These are phyloP conservation scores for Croton laevigatus DNA, from an alignment of 441 rosid species.

Conservation along the genomic window DNA sequence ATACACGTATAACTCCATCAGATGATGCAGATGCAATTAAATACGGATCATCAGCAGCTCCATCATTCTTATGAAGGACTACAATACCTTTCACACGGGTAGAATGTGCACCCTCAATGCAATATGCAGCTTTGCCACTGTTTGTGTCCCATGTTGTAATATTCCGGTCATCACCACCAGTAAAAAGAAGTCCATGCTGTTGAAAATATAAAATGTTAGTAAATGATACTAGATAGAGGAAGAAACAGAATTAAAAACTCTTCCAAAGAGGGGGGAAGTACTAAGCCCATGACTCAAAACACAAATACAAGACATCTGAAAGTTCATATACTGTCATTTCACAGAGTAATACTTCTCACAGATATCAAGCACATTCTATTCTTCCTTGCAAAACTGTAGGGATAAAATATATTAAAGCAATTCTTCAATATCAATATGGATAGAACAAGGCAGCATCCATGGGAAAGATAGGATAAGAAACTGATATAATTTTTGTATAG, in stretches of 20 bases:
- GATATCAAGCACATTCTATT: neutral
- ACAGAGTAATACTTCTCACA: neutral
- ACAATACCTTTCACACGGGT: constrained; percentile 86
- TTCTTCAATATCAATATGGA: constrained; percentile 8
- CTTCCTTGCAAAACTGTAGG: neutral
- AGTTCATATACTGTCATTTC: neutral
- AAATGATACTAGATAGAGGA: neutral
- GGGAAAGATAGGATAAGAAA: neutral
- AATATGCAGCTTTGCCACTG: constrained; percentile 71
- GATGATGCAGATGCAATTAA: constrained; percentile 82
- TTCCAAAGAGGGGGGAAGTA: too few relatives aligned
- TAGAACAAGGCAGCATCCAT: neutral
- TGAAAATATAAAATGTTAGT: constrained; percentile 12
- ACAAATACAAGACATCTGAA: neutral
- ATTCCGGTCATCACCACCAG: constrained; percentile 90
- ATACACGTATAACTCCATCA: constrained; percentile 84
- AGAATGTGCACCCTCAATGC: constrained; percentile 72
- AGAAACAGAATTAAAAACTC: neutral
- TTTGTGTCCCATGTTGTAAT: constrained; percentile 89
- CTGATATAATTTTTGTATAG: neutral
- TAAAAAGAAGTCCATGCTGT: constrained; percentile 73
- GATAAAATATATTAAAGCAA: neutral
- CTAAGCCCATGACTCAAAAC: neutral
- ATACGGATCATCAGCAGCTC: constrained; percentile 58
- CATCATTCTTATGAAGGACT: constrained; percentile 54